Evolutionary conservation across 257 asterid species (phyloP), one percentile per base, ranked within the genome.

Genomic region (Solanum lycopersicoides): DNA sequence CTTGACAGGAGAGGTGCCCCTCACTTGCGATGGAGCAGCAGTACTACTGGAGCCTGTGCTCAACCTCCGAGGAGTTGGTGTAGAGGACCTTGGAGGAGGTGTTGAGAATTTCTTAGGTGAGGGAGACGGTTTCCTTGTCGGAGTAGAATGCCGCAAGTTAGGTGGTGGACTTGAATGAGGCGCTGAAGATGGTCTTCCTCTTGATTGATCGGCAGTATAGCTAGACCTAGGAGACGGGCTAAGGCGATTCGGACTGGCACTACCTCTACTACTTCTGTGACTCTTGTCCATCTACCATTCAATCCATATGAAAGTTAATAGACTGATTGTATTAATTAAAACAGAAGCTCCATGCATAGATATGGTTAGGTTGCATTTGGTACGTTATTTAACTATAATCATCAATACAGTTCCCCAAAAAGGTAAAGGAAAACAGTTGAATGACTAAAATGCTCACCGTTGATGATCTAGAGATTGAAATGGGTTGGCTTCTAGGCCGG

Each of bases 401-500:
- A 80, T 30, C 65, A 80, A 80, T 47, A 47, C 39, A 79, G 39
- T 44, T 80, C 66, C 39, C 25, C 2, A 13, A 47, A 41, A 86
- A 71, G 30, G 68, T 9, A 50, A 50, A 63, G 60, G 35, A 41
- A n/a, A 69, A 86, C 53, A 44, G 37, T 45, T 34, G 47, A 53
- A 32, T 45, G 63, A 47, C 28, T 37, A 72, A 45, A 86, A 20
- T 86, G 56, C 93, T 88, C 92, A 97, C 99, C 60, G 94, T 90
- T 83, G 99, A 92, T 87, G 99, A 93, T 89, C 95, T 93, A 23
- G 99, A 93, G 91, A 96, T 89, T 77, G 99, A 89, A 86, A 94
- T 90, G 84, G 99, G 96, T 89, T 95, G 99, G 88, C 98, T 96
- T 91, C 96, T 93, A 74, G 98, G 98, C 88, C 99, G 93, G 89